Conservation (phyloP, 2,329 filamentous ascomycete species). For the Verticillium longisporum region DNA sequence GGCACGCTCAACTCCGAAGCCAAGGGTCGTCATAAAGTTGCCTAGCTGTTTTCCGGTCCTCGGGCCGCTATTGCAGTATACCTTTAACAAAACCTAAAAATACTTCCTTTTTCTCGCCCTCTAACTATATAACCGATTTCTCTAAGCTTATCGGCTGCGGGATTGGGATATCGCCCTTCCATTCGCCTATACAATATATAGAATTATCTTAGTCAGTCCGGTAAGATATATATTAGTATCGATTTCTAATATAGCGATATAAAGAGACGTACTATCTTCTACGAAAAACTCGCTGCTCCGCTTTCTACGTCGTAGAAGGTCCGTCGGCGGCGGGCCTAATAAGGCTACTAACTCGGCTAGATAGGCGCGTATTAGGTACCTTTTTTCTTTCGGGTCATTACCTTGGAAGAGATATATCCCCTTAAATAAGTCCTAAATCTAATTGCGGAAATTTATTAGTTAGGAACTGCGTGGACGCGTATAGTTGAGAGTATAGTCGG, state of each 20-base stretch:
- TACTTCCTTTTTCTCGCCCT: constrained; percentile 10
- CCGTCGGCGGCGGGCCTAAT: constrained; percentile 32
- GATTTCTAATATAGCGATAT: neutral
- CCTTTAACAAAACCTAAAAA: constrained; percentile 15
- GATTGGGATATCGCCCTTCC: constrained; percentile 1
- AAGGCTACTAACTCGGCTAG: constrained; percentile 40
- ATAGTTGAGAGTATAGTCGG: neutral
- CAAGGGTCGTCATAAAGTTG: constrained; percentile 7
- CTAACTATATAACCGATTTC: constrained; percentile 5
- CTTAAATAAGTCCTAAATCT: constrained; percentile 45
- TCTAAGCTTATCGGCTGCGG: neutral
- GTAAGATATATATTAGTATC: neutral
- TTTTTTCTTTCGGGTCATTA: constrained; percentile 26
- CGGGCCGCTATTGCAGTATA: constrained; percentile 19
- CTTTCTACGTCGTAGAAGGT: constrained; percentile 23
- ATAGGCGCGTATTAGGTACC: constrained; percentile 35
- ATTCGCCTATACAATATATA: neutral
- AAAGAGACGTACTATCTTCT: constrained; percentile 20
- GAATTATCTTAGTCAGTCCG: neutral
- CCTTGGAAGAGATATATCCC: constrained; percentile 34
- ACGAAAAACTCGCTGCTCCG: constrained; percentile 29
- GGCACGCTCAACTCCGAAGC: neutral
- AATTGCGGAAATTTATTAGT: neutral
- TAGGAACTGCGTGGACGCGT: neutral
- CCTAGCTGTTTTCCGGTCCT: constrained; percentile 13